phyloP scores from a whole-genome alignment of 2,329 filamentous ascomycete genomes.

The Apiospora saccharicola region DNA sequence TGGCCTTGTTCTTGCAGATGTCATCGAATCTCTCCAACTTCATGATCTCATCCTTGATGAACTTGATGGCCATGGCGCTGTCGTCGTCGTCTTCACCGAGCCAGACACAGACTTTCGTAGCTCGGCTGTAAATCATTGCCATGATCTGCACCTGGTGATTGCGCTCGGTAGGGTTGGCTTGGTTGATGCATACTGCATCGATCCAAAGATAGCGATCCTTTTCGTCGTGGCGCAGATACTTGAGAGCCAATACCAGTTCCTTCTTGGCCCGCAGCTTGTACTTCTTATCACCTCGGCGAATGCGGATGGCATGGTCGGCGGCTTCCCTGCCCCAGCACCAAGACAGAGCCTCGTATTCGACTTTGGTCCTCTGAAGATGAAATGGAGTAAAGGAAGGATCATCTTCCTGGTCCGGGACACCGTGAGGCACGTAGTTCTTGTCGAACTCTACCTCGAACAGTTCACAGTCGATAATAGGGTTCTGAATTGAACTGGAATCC shows the following conservation, averaged over 20 bases:
- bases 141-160: slow-evolving; percentile 15
- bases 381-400: too few relatives aligned
- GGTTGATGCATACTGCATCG: slow-evolving; percentile 24
- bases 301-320: not conserved
- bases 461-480: too few relatives aligned
- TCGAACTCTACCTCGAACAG: too few relatives aligned
- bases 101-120: slow-evolving; percentile 1
- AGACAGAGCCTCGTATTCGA: not conserved
- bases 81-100: slow-evolving; percentile 1
- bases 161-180: slow-evolving; percentile 12
- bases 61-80: not conserved
- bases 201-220: slow-evolving; percentile 13
- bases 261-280: not conserved
- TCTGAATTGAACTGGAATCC: too few relatives aligned
- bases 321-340: not conserved
- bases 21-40: not conserved
- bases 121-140: not conserved
- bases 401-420: too few relatives aligned
- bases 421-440: too few relatives aligned
- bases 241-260: not conserved
- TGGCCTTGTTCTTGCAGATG: not conserved
- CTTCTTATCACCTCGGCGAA: not conserved
- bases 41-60: slow-evolving; percentile 7
- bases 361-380: too few relatives aligned
- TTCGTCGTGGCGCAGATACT: not conserved